Evolutionary conservation across 1,284 basidiomycete species (phyloP).

Genomic region (Rhodotorula sp.): DNA sequence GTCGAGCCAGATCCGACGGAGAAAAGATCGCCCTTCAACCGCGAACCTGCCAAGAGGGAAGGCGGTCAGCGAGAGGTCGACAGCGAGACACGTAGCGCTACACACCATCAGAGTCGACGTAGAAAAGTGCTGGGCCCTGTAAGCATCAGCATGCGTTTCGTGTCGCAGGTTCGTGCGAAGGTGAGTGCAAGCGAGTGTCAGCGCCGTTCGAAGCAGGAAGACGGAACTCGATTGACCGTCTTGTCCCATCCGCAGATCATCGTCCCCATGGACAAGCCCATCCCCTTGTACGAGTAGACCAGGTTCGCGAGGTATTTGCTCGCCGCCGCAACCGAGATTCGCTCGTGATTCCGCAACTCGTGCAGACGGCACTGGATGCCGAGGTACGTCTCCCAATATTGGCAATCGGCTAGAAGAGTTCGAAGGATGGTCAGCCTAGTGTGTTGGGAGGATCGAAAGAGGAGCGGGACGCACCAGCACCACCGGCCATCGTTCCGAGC

Average conservation of each 20-base stretch:
- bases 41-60: constrained; percentile 55
- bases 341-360: constrained; percentile 94
- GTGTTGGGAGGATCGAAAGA: background rate
- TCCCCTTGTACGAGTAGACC: constrained; percentile 97
- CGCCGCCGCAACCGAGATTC: constrained; percentile 97
- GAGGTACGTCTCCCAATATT: constrained; percentile 98
- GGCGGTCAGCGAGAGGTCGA: background rate
- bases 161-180: background rate
- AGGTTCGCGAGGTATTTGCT: constrained; percentile 97
- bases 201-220: background rate
- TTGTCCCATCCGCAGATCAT: constrained; percentile 99
- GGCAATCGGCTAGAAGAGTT: constrained; percentile 68
- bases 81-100: background rate
- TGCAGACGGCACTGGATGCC: constrained; percentile 96
- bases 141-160: background rate
- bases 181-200: background rate
- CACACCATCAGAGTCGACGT: constrained; percentile 87
- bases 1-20: constrained; percentile 98
- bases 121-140: constrained; percentile 88
- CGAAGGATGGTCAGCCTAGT: background rate
- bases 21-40: constrained; percentile 94
- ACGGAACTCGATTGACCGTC: constrained; percentile 61
- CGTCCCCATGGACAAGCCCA: constrained; percentile 99
- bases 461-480: constrained; percentile 67
- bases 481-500: constrained; percentile 98